Percentiles rank a stretch among this genome's conserved stretches.
Evolutionary conservation across 768 basidiomycete genomes (phyloP).

Genomic region (Phlebiopsis flavidoalba): DNA sequence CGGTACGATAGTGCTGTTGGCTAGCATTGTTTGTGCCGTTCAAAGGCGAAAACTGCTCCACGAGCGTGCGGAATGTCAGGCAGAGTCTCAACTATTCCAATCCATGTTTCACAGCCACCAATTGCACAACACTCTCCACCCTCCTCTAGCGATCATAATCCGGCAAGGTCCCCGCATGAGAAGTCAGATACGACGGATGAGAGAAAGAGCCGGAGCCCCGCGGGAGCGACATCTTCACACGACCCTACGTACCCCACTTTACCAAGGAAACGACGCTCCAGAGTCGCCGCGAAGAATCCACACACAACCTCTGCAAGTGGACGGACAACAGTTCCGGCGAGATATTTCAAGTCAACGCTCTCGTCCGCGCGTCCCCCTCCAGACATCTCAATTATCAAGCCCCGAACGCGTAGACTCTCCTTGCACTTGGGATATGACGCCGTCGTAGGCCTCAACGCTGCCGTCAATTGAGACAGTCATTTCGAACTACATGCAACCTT

Average conservation of each 20-base stretch:
- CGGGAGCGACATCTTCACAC: slow-evolving; percentile 4
- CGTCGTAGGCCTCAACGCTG: slow-evolving; percentile 9
- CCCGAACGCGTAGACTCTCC: background rate
- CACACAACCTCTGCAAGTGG: background rate
- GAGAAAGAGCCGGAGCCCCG: background rate
- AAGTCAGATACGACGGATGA: background rate
- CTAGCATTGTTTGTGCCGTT: slow-evolving; percentile 18
- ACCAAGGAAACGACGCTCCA: background rate
- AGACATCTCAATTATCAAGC: background rate
- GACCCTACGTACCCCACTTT: slow-evolving; percentile 1
- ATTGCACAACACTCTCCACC: background rate
- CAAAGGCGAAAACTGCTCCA: slow-evolving; percentile 23
- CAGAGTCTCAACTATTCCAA: background rate
- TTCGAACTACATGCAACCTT: slow-evolving; percentile 18
- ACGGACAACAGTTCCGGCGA: background rate
- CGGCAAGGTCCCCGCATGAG: background rate
- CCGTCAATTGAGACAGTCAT: slow-evolving; percentile 18
- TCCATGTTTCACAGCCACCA: background rate
- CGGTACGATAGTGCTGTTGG: slow-evolving; percentile 23
- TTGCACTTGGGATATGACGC: background rate
- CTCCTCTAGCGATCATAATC: background rate
- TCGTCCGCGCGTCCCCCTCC: slow-evolving; percentile 5
- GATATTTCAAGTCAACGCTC: background rate
- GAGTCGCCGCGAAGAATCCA: background rate
- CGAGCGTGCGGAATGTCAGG: slow-evolving; percentile 15